Conservation (phyloP, 768 basidiomycete genomes). For the Auricularia sp. region DNA sequence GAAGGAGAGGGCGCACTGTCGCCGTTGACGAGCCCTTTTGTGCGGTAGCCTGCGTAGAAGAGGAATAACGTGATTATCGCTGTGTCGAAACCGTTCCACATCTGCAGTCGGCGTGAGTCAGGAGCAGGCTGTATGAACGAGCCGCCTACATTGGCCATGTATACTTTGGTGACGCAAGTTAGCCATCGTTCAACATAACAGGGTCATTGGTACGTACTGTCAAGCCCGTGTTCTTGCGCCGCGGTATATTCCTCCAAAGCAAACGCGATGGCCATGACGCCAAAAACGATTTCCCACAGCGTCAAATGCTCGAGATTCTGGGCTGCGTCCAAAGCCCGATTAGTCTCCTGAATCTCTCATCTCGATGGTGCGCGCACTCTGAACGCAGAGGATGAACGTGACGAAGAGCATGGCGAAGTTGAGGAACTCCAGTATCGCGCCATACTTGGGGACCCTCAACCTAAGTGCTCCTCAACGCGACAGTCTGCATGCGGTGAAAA, state of each 20-base stretch:
- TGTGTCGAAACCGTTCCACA: constrained; percentile 88
- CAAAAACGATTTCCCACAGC: constrained; percentile 60
- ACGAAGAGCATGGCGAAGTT: constrained; percentile 61
- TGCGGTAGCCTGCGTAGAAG: constrained; percentile 53
- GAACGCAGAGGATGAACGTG: constrained; percentile 64
- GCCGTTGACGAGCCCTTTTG: constrained; percentile 44
- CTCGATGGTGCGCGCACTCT: constrained; percentile 37
- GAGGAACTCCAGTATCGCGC: constrained; percentile 65
- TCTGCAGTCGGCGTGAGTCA: no score
- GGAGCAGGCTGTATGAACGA: no score
- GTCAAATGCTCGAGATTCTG: constrained; percentile 43
- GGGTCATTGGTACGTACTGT: constrained; percentile 40
- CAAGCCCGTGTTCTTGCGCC: constrained; percentile 79
- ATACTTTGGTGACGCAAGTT: constrained; percentile 37
- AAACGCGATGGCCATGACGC: constrained; percentile 69
- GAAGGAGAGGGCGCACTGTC: constrained; percentile 34
- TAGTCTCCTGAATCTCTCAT: neutral
- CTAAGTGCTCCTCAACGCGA: constrained; percentile 22
- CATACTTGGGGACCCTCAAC: constrained; percentile 74
- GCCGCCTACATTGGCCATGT: no score
- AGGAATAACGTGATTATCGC: constrained; percentile 61
- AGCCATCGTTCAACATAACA: neutral
- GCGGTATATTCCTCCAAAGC: constrained; percentile 81
- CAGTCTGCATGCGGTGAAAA: neutral
- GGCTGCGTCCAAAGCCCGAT: constrained; percentile 28